Evolutionary conservation across 352 stramenopile species (phyloP).

Genomic region (Globisporangium cylindrosporum): DNA sequence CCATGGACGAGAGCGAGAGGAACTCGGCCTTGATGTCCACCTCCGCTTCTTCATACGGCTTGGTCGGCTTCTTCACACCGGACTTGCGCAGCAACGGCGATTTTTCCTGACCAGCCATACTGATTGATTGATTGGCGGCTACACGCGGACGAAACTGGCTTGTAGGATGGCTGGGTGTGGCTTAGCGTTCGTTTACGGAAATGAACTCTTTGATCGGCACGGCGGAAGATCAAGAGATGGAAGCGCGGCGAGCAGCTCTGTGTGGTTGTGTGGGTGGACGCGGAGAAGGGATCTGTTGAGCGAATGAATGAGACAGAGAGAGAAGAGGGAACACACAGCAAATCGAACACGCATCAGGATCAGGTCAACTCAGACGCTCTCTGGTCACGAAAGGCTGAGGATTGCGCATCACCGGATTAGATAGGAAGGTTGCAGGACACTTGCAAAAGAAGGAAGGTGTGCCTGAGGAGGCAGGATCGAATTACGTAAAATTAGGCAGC

Average conservation of each 20-base stretch:
- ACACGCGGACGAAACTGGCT: background rate
- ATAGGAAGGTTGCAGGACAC: too few relatives aligned
- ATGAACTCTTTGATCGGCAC: constrained; percentile 6
- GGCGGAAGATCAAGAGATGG: background rate
- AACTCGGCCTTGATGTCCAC: constrained; percentile 64
- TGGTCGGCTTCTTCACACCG: background rate
- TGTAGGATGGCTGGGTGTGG: background rate
- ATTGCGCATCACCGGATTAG: too few relatives aligned
- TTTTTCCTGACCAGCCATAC: constrained; percentile 11
- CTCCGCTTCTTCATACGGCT: constrained; percentile 25
- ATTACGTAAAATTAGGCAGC: too few relatives aligned
- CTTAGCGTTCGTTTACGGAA: constrained; percentile 8
- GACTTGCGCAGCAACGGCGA: constrained; percentile 12
- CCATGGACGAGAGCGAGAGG: constrained; percentile 66
- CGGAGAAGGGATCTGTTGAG: background rate
- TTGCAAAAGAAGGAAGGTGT: too few relatives aligned
- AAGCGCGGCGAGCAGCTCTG: too few relatives aligned
- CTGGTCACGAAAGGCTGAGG: too few relatives aligned
- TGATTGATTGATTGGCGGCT: background rate
- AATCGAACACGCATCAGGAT: too few relatives aligned
- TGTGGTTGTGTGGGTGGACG: background rate
- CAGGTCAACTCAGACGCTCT: too few relatives aligned
- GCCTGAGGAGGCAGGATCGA: too few relatives aligned
- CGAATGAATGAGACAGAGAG: too few relatives aligned
- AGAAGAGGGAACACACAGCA: too few relatives aligned